A percentile compares a stretch with the other conserved stretches of the same genome.
These are phyloP conservation scores for Viola pubescens DNA, from an alignment of 441 rosid genomes.

Conservation along the genomic window DNA sequence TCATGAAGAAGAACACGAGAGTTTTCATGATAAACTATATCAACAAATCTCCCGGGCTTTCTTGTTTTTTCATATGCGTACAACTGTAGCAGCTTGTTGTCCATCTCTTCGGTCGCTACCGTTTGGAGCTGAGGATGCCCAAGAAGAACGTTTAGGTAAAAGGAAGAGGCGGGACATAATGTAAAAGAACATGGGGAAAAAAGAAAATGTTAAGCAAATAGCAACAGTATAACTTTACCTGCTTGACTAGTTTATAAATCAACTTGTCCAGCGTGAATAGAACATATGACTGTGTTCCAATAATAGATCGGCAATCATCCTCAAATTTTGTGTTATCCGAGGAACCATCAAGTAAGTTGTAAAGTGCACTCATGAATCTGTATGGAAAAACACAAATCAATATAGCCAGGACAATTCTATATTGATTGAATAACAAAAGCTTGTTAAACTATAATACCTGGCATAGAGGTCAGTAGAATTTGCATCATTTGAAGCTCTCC, in stretches of 20 bases:
- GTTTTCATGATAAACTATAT: slow-evolving; percentile 74
- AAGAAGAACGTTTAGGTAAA: background rate
- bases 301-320: slow-evolving; percentile 92
- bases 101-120: slow-evolving; percentile 78
- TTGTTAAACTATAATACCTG: slow-evolving; percentile 39
- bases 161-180: slow-evolving; percentile 1
- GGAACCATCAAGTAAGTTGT: slow-evolving; percentile 90
- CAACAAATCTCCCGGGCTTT: slow-evolving; percentile 58
- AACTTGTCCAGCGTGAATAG: slow-evolving; percentile 94
- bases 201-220: background rate
- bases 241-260: slow-evolving; percentile 87
- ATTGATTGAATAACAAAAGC: slow-evolving; percentile 11
- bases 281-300: slow-evolving; percentile 93
- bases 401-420: slow-evolving; percentile 8
- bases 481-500: slow-evolving; percentile 74
- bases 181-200: background rate
- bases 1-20: slow-evolving; percentile 83
- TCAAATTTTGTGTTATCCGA: slow-evolving; percentile 93
- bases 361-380: slow-evolving; percentile 93
- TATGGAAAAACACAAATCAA: slow-evolving; percentile 12
- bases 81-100: slow-evolving; percentile 78
- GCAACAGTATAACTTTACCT: slow-evolving; percentile 36
- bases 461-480: slow-evolving; percentile 72
- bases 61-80: slow-evolving; percentile 78
- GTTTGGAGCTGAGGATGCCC: slow-evolving; percentile 67